Evolutionary conservation across 2,329 filamentous ascomycete genomes (phyloP).

Genomic region (Trichoderma citrinoviride): DNA sequence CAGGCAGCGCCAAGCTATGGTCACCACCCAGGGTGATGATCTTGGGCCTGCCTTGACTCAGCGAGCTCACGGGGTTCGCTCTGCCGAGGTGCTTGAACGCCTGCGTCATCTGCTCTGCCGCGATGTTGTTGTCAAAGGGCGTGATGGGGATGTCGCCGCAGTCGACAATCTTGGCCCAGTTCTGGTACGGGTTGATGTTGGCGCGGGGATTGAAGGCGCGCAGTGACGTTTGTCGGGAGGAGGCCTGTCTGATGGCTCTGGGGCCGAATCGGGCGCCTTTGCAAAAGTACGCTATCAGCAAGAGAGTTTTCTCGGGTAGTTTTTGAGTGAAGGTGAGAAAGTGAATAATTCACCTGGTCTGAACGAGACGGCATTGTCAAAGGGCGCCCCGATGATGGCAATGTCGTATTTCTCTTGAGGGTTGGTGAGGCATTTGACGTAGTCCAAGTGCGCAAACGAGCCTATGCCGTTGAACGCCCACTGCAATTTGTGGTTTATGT

Average conservation of each 20-base stretch:
- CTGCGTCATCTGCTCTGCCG: conserved; percentile 78
- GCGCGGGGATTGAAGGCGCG: conserved; percentile 78
- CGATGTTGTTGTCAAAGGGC: conserved; percentile 81
- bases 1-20: conserved; percentile 68
- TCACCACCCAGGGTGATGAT: conserved; percentile 72
- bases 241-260: conserved; percentile 80
- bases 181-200: conserved; percentile 77
- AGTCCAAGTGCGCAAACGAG: conserved; percentile 68
- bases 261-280: conserved; percentile 84
- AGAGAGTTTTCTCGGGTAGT: neutral
- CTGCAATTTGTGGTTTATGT: conserved; percentile 24
- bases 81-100: conserved; percentile 68
- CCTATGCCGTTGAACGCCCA: conserved; percentile 67
- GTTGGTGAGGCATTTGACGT: conserved; percentile 66
- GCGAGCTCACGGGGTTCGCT: conserved; percentile 33
- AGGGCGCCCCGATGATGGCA: conserved; percentile 68
- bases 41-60: conserved; percentile 42
- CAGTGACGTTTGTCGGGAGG: conserved; percentile 74
- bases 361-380: conserved; percentile 71
- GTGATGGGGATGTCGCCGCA: conserved; percentile 89
- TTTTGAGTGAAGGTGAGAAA: conserved; percentile 35
- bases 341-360: conserved; percentile 53
- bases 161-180: conserved; percentile 79
- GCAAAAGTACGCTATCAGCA: neutral
- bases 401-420: conserved; percentile 67